Evolutionary conservation across 2,329 filamentous ascomycete species (phyloP), one percentile per base, ranked within the genome.

Genomic region (Sarocladium kiliense): DNA sequence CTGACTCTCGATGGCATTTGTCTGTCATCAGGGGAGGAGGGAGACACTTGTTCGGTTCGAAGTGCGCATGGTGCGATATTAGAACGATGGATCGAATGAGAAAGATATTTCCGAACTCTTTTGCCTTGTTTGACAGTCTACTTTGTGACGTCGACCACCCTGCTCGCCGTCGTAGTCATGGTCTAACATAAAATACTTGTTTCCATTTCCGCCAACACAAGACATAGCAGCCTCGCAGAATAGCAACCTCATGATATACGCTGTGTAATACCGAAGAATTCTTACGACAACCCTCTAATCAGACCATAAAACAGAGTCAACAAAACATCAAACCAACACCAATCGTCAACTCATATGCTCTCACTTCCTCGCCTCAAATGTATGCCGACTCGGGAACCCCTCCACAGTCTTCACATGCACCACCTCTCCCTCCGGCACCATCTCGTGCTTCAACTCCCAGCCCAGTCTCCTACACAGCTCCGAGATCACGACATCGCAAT

Each of bases 401-500:
- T 53, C 50, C 19, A 53, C 50, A 4, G 50, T 10, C 23, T 53
- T 41, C 21, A 53, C 50, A 36, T 41, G 32, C 21, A 53, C 36
- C 11, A 53, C 50, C 69, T 90, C 84, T 32, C 80, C 75, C 9
- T 78, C 70, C n/a, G 86, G 85, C 57, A 94, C 81, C 89, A 96
- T 96, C 60, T 90, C 86, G 65, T 97, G 91, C 44, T 81, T 68
- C 54, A 96, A 71, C 6, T 84, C 76, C 94, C 94, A 97, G 2
- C 87, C 88, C 1, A 89, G 85, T 12, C 89, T 83, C 44, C 86
- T 82, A 66, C 89, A 93, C 54, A 99, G 80, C 74, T 97, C 93
- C 1, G 87, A 81, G 14, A 97, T 88, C 9, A 97, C 86, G 39
- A 91, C 81, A 66, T 99, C 94, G 71, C 93, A 97, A 68, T 97